Percentiles rank a stretch among this genome's conserved stretches.
Evolutionary conservation across 2,329 filamentous ascomycete species (phyloP).

Genomic region (Pyrenophora graminea): DNA sequence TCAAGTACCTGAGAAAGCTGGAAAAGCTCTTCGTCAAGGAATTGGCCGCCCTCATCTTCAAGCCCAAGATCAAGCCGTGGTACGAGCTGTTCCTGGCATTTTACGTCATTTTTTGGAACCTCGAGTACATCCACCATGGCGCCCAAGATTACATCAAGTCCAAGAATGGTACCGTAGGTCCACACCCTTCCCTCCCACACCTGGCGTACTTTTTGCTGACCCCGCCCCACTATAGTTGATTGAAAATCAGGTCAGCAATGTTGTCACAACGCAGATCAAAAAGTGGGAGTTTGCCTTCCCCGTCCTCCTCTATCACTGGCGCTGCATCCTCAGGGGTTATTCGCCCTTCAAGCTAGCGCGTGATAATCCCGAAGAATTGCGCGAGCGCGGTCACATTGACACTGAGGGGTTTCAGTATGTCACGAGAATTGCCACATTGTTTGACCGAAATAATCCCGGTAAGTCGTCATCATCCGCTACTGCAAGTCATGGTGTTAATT

Average conservation of each 20-base stretch:
- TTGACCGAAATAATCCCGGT: slow-evolving; percentile 34
- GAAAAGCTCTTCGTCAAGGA: slow-evolving; percentile 39
- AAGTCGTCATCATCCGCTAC: slow-evolving; percentile 15
- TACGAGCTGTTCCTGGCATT: slow-evolving; percentile 44
- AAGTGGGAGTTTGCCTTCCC: slow-evolving; percentile 43
- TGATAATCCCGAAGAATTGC: slow-evolving; percentile 42
- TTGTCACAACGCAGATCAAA: slow-evolving; percentile 40
- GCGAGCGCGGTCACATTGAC: slow-evolving; percentile 36
- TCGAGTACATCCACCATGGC: slow-evolving; percentile 43
- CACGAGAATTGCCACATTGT: slow-evolving; percentile 28
- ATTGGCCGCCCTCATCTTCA: slow-evolving; percentile 37
- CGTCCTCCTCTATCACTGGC: slow-evolving; percentile 42
- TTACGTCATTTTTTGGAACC: slow-evolving; percentile 44
- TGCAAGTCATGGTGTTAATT: slow-evolving; percentile 4
- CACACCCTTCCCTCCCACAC: not conserved
- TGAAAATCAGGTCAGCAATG: slow-evolving; percentile 39
- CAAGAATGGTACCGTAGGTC: slow-evolving; percentile 43
- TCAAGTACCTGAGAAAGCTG: slow-evolving; percentile 38
- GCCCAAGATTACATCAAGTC: slow-evolving; percentile 42
- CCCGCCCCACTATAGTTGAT: slow-evolving; percentile 23
- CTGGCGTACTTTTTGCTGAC: slow-evolving; percentile 17
- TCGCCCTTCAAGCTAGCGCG: slow-evolving; percentile 41
- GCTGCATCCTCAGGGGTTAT: slow-evolving; percentile 36
- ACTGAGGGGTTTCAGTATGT: slow-evolving; percentile 38
- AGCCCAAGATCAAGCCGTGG: slow-evolving; percentile 43